Evolutionary conservation across 2,329 filamentous ascomycete species (phyloP), one percentile per base, ranked within the genome.

Genomic region (Fusarium siculi): DNA sequence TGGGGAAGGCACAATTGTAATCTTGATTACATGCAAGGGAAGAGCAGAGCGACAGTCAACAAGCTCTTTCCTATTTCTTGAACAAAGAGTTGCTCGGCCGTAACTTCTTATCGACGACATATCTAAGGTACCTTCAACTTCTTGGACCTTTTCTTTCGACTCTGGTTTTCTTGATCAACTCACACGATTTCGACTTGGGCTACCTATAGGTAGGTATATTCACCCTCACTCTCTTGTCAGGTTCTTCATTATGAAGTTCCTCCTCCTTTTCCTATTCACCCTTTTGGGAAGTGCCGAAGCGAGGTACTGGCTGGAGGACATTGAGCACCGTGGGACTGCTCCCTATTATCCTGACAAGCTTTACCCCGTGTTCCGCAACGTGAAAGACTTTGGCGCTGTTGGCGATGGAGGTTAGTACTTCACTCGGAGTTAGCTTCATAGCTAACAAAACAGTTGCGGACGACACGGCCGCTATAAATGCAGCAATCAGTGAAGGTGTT

Each of bases 301-400:
- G 16, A 75, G 57, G 55, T 79, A 73, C 40, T 80, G 79, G 79
- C 74, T 80, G 21, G 79, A 80, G 57, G 77, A 75, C 9, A 79
- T 80, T 19, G 60, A 65, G 12, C 79, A 80, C 37, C 73, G 67
- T 34, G 79, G 79, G 2, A 63, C 67, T 42, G 76, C 79, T 37
- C 79, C 79, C 2, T 80, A 79, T 25, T 76, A 77, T 23, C 78
- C 78, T 5, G 79, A 80, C 50, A 70, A 66, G 42, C 54, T 68
- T 15, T 80, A 80, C 53, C 61, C 54, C 9, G 78, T 80, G 12
- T 80, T 80, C 64, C 78, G 78, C n/a, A 80, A 80, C 9, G 76
- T 80, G 28, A 80, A 72, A 44, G 76, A 80, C 11, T 80, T 75
- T 63, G 78, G 78, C 10, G 78, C 78, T 14, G 66, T 78, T 43